Evolutionary conservation across 2,329 filamentous ascomycete species (phyloP).

Genomic region (Herpomyces periplanetae): DNA sequence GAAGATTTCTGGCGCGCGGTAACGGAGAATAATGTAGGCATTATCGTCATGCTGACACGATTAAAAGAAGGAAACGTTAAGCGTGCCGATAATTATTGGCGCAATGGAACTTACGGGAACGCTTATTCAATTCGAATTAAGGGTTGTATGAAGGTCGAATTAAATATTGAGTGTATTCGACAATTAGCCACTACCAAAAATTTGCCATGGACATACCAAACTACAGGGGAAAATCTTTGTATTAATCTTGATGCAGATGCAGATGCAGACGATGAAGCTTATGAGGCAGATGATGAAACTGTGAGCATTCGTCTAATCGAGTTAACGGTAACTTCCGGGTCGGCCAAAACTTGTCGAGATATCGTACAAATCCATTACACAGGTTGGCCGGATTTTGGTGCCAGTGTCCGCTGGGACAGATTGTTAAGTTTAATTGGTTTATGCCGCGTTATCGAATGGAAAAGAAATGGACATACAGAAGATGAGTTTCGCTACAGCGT

Average conservation of each 20-base stretch:
- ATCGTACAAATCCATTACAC: constrained; percentile 81
- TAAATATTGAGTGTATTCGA: constrained; percentile 7
- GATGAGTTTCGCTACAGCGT: constrained; percentile 22
- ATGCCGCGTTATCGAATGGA: too few relatives aligned
- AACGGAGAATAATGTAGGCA: constrained; percentile 80
- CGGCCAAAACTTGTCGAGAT: constrained; percentile 15
- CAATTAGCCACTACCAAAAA: constrained; percentile 7
- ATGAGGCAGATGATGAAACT: constrained; percentile 4
- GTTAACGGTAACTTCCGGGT: not conserved
- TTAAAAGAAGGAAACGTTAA: constrained; percentile 70
- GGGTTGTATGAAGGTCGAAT: constrained; percentile 11
- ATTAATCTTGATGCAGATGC: constrained; percentile 5
- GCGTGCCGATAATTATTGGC: constrained; percentile 88
- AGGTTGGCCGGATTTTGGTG: constrained; percentile 88
- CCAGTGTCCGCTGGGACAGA: constrained; percentile 53
- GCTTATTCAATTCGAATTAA: constrained; percentile 31
- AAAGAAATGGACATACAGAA: too few relatives aligned
- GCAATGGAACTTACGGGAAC: constrained; percentile 46
- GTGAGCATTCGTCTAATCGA: not conserved
- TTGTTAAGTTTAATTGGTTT: constrained; percentile 63
- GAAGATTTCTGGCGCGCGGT: constrained; percentile 92
- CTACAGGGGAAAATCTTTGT: constrained; percentile 5
- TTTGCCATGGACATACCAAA: constrained; percentile 7
- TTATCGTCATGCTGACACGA: constrained; percentile 84
- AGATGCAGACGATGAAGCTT: constrained; percentile 3